These are phyloP conservation scores for Flaveria floridana DNA, from an alignment of 140 eudicot species.

Conservation along the genomic window DNA sequence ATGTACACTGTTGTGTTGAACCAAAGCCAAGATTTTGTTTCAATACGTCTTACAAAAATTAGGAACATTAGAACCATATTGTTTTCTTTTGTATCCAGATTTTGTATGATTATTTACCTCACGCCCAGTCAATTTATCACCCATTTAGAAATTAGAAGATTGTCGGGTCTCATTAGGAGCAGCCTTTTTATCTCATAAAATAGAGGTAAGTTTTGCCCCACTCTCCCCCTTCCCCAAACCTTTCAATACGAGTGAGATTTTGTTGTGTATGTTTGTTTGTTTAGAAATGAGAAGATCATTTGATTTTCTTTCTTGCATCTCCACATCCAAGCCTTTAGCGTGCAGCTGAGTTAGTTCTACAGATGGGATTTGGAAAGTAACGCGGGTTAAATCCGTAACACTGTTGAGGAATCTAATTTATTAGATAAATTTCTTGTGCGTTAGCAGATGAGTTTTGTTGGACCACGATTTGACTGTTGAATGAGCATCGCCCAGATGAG, in stretches of 20 bases:
- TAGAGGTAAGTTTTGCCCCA: no score
- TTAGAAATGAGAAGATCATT: neutral
- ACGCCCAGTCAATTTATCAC: conserved; percentile 7
- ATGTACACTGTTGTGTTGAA: conserved; percentile 31
- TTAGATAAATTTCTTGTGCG: neutral
- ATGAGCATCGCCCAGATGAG: no score
- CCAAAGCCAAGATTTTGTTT: conserved; percentile 20
- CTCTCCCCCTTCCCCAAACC: no score
- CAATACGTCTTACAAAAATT: conserved; percentile 25
- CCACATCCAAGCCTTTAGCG: neutral
- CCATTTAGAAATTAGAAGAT: neutral
- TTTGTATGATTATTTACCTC: conserved; percentile 17
- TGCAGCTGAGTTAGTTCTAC: neutral
- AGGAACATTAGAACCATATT: conserved; percentile 32
- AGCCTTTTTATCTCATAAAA: no score
- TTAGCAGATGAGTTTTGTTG: neutral
- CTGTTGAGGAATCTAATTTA: no score
- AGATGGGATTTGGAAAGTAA: neutral
- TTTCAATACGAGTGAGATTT: no score
- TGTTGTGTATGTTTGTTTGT: no score
- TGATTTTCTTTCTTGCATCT: neutral
- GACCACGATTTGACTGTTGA: neutral
- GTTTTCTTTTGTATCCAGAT: conserved; percentile 20
- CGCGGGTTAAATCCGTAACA: neutral
- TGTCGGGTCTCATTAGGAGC: no score